These are phyloP conservation scores for Taiozyma sp. DNA, from an alignment of 1,139 yeast genomes.

Conservation along the genomic window DNA sequence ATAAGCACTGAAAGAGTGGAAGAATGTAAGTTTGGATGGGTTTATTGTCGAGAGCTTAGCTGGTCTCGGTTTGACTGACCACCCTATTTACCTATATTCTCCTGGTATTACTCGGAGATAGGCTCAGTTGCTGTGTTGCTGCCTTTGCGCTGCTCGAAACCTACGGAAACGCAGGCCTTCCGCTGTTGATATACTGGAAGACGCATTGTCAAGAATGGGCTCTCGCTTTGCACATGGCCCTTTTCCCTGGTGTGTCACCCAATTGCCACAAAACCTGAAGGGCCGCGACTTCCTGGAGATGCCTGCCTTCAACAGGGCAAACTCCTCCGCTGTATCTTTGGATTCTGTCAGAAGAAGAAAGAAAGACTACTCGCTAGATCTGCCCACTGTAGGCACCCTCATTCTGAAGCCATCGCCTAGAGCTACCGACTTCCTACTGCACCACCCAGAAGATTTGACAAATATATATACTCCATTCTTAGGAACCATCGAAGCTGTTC, in stretches of 20 bases:
- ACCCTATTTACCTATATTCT: slow-evolving; percentile 1
- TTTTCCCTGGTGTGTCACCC: slow-evolving; percentile 7
- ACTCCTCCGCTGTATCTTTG: slow-evolving; percentile 5
- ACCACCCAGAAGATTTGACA: slow-evolving; percentile 1
- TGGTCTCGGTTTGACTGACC: no score
- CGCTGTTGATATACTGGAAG: slow-evolving; percentile 3
- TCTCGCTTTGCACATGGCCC: slow-evolving; percentile 4
- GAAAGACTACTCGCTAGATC: neutral
- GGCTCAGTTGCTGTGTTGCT: slow-evolving; percentile 2
- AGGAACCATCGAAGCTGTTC: neutral
- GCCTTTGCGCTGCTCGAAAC: slow-evolving; percentile 1
- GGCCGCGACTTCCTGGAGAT: neutral
- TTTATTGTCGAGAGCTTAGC: no score
- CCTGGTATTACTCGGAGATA: slow-evolving; percentile 6
- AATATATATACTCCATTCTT: neutral
- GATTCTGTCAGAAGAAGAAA: neutral
- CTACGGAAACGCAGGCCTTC: neutral
- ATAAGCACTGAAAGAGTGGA: neutral
- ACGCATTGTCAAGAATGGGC: neutral
- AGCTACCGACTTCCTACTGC: neutral
- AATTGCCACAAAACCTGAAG: neutral
- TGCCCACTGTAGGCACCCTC: neutral
- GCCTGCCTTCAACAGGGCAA: neutral
- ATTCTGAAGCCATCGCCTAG: slow-evolving; percentile 3
- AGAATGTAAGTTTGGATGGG: no score